These are phyloP conservation scores for Emmonsia crescens DNA, from an alignment of 2,329 filamentous ascomycete genomes.

Conservation along the genomic window DNA sequence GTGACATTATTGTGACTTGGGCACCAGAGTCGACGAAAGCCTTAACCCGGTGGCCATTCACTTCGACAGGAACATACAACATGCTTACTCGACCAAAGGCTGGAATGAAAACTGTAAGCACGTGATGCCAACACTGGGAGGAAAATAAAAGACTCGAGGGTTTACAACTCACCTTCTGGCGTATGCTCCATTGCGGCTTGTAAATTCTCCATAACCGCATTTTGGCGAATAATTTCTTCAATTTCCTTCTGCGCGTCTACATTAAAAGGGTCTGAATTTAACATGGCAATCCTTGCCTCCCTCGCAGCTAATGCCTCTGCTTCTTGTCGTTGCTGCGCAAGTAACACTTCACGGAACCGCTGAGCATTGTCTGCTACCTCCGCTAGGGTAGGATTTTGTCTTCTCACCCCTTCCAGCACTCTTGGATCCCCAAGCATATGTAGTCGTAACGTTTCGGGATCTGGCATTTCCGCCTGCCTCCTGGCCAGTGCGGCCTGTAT, in stretches of 20 bases:
- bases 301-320: conserved; percentile 63
- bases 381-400: conserved; percentile 65
- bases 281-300: conserved; percentile 67
- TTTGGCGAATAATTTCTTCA: conserved; percentile 92
- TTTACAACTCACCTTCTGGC: conserved; percentile 63
- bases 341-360: conserved; percentile 63
- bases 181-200: conserved; percentile 96
- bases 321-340: conserved; percentile 58
- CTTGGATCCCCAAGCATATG: conserved; percentile 70
- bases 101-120: conserved; percentile 26
- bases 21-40: conserved; percentile 95
- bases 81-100: conserved; percentile 92
- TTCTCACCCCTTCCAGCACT: conserved; percentile 58
- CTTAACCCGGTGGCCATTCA: conserved; percentile 86
- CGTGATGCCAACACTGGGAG: neutral
- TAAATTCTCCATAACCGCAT: conserved; percentile 87
- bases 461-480: conserved; percentile 30
- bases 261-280: conserved; percentile 94
- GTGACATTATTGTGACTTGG: conserved; percentile 98
- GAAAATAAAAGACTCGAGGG: neutral
- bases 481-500: conserved; percentile 14
- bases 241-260: conserved; percentile 83
- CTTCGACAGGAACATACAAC: conserved; percentile 91
- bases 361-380: conserved; percentile 63
- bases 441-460: conserved; percentile 72